Base-by-base conservation (phyloP, 2,329 filamentous ascomycete genomes). In the Epichloe glyceriae region DNA sequence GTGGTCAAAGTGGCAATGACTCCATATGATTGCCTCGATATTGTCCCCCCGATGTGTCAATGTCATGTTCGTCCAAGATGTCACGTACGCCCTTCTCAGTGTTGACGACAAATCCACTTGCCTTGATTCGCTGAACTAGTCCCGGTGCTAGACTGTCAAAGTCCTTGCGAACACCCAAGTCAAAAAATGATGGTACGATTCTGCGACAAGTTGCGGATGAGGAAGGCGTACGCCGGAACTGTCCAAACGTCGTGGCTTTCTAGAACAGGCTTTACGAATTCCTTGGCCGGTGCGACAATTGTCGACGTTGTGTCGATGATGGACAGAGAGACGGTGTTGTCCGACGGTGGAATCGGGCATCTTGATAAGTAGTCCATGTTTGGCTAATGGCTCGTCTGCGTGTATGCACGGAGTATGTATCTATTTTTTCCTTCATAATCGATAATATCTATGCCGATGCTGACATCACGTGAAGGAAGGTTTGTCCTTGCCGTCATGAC, bases 1-100 rank as follows among this genome's bases (percentile, higher is more conserved):
- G 46, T 64, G 61, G 22, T 64, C 62, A 19, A 59, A 58, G 35
- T 64, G 62, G 7, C 55, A 59, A 30, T 64, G 61, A 17, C 59
- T 61, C 60, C 59, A 63, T 8, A 63, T 53, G 5, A 62, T 52
- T 17, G 55, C 58, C 20, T 62, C 57, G n/a, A 57, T 55, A 26
- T 46, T 6, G 3, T 44, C 10, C 8, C 8, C 19, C 14, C 14
- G 38, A 49, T 8, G 47, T 49, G 8, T 49, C 47, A 12, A 48
- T 19, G 17, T 19, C 46, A 15, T 48, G 15, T 2, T 35, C 37
- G 26, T 49, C 38, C 47, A 49, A 34, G 15, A 43, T 42, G 10
- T 49, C 37, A 19, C 38, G 38, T 5, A 49, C 47, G 33, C 33
- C 33, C 38, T 42, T 42, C 5, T 33, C 22, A 5, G 38, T 40